A percentile compares a stretch with the other conserved stretches of the same genome.
Conservation (phyloP, 768 basidiomycete genomes). For the Lactarius quietus region DNA sequence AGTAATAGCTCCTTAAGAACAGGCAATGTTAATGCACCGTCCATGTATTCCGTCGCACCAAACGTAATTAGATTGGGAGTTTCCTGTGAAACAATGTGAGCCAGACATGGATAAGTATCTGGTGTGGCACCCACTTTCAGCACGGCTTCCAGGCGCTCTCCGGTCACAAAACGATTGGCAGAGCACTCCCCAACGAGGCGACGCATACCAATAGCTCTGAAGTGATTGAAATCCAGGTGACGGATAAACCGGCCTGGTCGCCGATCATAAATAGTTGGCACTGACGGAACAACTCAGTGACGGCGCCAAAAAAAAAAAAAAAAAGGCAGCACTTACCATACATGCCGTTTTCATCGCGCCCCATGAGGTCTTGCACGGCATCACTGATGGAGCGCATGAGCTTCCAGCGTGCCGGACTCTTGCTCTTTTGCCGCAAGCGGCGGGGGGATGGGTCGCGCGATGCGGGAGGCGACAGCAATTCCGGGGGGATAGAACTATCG, state of each 20-base stretch:
- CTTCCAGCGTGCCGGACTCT: conserved; percentile 82
- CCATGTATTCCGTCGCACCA: conserved; percentile 99
- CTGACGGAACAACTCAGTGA: conserved; percentile 35
- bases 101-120: neutral
- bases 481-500: conserved; percentile 67
- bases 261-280: conserved; percentile 66
- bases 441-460: conserved; percentile 83
- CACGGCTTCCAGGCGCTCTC: conserved; percentile 73
- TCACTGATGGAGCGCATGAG: conserved; percentile 75
- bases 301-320: conserved; percentile 15
- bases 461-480: conserved; percentile 72
- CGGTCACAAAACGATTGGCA: conserved; percentile 89
- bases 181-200: conserved; percentile 89
- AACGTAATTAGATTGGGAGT: conserved; percentile 82
- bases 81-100: conserved; percentile 52
- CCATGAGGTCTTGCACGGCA: conserved; percentile 69
- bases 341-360: conserved; percentile 58
- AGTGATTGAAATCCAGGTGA: conserved; percentile 93
- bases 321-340: conserved; percentile 53
- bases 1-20: conserved; percentile 90
- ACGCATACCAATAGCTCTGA: conserved; percentile 94
- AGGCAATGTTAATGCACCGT: conserved; percentile 77
- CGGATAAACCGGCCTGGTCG: conserved; percentile 77
- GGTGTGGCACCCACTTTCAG: conserved; percentile 54
- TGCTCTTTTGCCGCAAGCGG: conserved; percentile 69